Evolutionary conservation across 208 protist genomes (phyloP).

Genomic region (Polymyxa betae): DNA sequence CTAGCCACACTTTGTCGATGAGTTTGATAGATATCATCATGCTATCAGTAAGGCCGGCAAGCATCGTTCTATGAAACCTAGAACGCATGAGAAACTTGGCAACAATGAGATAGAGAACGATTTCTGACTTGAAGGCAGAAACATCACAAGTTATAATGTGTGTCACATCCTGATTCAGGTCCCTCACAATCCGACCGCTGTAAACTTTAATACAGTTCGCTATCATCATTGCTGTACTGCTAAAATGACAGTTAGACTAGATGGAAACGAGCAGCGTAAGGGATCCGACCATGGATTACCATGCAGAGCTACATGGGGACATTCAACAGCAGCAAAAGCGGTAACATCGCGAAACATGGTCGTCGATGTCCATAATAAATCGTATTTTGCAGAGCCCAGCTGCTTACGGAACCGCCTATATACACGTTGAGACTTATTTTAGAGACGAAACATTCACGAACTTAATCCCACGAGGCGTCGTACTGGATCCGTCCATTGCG

Average conservation of each 20-base stretch:
- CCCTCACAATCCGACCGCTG: background rate
- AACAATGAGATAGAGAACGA: no score
- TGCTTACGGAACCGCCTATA: background rate
- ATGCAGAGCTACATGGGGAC: background rate
- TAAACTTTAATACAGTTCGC: background rate
- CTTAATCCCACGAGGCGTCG: background rate
- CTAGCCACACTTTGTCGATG: no score
- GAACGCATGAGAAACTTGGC: no score
- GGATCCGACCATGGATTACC: background rate
- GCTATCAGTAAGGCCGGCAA: no score
- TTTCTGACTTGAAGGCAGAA: background rate
- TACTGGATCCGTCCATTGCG: background rate
- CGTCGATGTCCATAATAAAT: background rate
- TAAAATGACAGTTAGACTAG: background rate
- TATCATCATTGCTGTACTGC: background rate
- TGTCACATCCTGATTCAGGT: background rate
- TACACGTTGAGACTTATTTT: background rate
- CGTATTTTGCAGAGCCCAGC: background rate
- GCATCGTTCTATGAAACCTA: no score
- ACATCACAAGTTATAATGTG: background rate
- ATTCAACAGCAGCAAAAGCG: background rate
- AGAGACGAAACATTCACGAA: background rate
- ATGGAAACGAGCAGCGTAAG: background rate
- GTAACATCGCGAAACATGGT: constrained; percentile 29
- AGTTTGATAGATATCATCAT: no score